Base-by-base conservation (phyloP, 805 yeast species). In the Yarrowia sp. region DNA sequence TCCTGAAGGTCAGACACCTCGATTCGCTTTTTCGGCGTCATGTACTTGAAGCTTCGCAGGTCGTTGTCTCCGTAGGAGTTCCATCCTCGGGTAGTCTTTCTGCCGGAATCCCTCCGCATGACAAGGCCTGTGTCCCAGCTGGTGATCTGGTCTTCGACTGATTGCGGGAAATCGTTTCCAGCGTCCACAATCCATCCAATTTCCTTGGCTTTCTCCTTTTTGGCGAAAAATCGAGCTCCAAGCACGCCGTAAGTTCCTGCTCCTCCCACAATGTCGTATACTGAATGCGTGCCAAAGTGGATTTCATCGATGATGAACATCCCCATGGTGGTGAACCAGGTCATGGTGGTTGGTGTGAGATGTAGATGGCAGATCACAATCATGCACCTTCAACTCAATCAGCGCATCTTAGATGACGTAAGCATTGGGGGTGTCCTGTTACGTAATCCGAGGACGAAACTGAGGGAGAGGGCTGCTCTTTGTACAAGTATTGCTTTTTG, bases 281-380 rank as follows among this genome's bases (percentile, higher is more conserved):
- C 66, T 76, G 77, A 22, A 74, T 67, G 39, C 63, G 66, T 78
- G 62, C 63, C 74, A 68, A 82, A 84, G 62, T 82, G 84, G 66
- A 91, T 89, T 66, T 90, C 96, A 72, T 92, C 98, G 16, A 92
- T 80, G 68, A 93, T 90, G 74, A 90, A 87, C 90, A 92, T 86
- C 47, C 97, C 98, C 77, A 88, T 77, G 1, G 96, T 81, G 19
- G 87, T 79, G 68, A 89, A 81, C 9, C 58, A 51, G 38, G 42
- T 51, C 58, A 51, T 51, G 24, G 18, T 13, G 9, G 14, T 19
- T 16, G 12, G 22, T 18, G 33, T 18, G 10, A 24, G 18, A 16
- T 35, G 21, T 8, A 39, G 27, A 22, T 22, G 29, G 22, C 44
- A 39, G 44, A 39, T 39, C 44, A 39, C 18, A 21, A 8, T 36